Base-by-base conservation (phyloP, 2,329 filamentous ascomycete genomes). In the Zymoseptoria tritici region DNA sequence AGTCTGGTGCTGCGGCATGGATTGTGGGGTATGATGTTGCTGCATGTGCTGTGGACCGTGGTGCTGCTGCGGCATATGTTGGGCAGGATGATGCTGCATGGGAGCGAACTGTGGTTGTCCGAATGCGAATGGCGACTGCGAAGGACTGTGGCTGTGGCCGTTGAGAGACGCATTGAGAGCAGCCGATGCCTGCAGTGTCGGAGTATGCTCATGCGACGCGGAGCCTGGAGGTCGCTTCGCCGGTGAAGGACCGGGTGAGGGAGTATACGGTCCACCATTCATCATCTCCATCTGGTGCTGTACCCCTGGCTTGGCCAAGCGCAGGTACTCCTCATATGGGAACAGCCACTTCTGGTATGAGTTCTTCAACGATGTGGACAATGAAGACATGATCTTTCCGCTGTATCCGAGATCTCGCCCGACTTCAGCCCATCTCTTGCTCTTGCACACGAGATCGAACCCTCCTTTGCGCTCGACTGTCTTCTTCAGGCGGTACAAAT, bases 381-480 rank as follows among this genome's bases (percentile, higher is more conserved):
- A 79, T 8, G 94, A 97, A 2, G 93, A 97, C 94, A 99, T 99
- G 64, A 99, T 99, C 79, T 99, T 99, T 72, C 94, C 94, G 72
- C 93, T 97, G 76, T 99, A 99, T 57, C 94, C 94, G 54, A 99
- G 79, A 73, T 97, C 94, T 70, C 94, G 86, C 36, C 94, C 94
- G 68, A 99, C 97, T 75, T 99, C 94, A 16, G 94, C 94, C 94
- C 94, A 99, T 78, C 97, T 97, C 78, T 99, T 99, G 58, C 88
- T 83, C 76, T 96, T 97, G 81, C 94, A 99, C 52, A 99, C 94
- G 71, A 90, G 90, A 58, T 97, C 92, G 68, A 99, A 99, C 2
- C 94, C 94, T 53, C 94, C 94, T 63, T 94, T 86, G 29, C 90
- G 88, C 72, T 97, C 94, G 42, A 99, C 94, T 0, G 93, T 93